A percentile compares a stretch with the other conserved stretches of the same genome.
Evolutionary conservation across 2,329 filamentous ascomycete species (phyloP).

Genomic region (Cercospora sp.): DNA sequence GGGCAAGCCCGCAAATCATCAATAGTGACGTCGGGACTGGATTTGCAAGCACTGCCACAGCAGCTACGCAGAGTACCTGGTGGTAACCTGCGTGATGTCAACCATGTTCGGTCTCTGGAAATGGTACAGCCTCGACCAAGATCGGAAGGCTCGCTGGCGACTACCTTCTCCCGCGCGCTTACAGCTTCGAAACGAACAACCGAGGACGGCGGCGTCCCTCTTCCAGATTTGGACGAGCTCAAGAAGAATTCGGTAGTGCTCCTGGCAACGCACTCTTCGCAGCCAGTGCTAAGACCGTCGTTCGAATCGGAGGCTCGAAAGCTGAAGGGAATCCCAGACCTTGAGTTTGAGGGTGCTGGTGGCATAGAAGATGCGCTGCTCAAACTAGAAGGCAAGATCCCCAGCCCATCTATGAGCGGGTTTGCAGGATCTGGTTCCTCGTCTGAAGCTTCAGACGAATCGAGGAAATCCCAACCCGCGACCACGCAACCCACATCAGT

Average conservation of each 20-base stretch:
- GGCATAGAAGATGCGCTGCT: constrained; percentile 89
- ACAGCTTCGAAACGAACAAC: constrained; percentile 17
- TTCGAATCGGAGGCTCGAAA: constrained; percentile 88
- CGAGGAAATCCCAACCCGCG: not conserved
- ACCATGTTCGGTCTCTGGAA: constrained; percentile 50
- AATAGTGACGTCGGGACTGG: constrained; percentile 43
- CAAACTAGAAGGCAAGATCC: constrained; percentile 77
- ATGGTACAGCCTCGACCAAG: constrained; percentile 42
- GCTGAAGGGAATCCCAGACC: constrained; percentile 80
- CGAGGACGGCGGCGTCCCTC: constrained; percentile 21
- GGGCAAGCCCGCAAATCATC: constrained; percentile 40
- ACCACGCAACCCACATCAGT: constrained; percentile 14
- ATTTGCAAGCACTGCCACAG: constrained; percentile 35
- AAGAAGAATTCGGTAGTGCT: constrained; percentile 41
- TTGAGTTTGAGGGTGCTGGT: constrained; percentile 60
- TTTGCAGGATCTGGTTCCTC: constrained; percentile 9
- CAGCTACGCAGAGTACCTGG: constrained; percentile 51
- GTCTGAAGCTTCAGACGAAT: constrained; percentile 3
- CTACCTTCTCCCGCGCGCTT: constrained; percentile 5
- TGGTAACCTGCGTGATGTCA: constrained; percentile 50
- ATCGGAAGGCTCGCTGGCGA: constrained; percentile 42
- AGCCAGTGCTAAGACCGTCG: constrained; percentile 61
- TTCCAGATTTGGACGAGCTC: constrained; percentile 15
- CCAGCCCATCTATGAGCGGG: constrained; percentile 23
- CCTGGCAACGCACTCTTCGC: constrained; percentile 56